Evolutionary conservation across 495 filamentous ascomycete genomes (phyloP).

Genomic region (Cairneyella variabilis): DNA sequence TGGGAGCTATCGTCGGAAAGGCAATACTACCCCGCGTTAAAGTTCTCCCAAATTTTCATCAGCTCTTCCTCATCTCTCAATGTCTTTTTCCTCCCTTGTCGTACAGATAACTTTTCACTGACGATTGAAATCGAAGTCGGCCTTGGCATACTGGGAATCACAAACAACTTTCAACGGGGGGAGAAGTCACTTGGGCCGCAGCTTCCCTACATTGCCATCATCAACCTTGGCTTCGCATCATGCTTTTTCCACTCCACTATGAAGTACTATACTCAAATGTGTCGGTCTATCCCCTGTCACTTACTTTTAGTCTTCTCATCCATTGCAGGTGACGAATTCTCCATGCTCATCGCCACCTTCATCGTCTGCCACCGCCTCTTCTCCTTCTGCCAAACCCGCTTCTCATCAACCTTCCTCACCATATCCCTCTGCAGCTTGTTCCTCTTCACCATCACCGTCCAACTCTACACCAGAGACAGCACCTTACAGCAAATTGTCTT

Average conservation of each 20-base stretch:
- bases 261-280: slow-evolving; percentile 8
- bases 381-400: slow-evolving; percentile 2
- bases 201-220: slow-evolving; percentile 2
- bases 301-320: no score
- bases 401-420: not conserved
- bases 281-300: no score
- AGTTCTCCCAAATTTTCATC: no score
- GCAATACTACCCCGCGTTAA: no score
- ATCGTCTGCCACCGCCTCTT: slow-evolving; percentile 7
- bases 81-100: no score
- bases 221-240: slow-evolving; percentile 5
- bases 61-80: no score
- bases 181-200: not conserved
- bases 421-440: not conserved
- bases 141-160: slow-evolving; percentile 5
- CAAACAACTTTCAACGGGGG: not conserved
- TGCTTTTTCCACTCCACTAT: slow-evolving; percentile 6
- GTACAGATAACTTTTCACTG: no score
- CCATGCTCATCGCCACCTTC: slow-evolving; percentile 12
- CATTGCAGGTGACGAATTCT: slow-evolving; percentile 10
- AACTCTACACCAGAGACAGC: not conserved
- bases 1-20: no score
- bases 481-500: slow-evolving; percentile 9
- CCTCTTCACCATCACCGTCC: not conserved
- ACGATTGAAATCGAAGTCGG: no score